Percentiles rank a stretch among this genome's conserved stretches.
These are phyloP conservation scores for Ichthyophthirius multifiliis DNA, from an alignment of 169 alveolate species.

Conservation along the genomic window DNA sequence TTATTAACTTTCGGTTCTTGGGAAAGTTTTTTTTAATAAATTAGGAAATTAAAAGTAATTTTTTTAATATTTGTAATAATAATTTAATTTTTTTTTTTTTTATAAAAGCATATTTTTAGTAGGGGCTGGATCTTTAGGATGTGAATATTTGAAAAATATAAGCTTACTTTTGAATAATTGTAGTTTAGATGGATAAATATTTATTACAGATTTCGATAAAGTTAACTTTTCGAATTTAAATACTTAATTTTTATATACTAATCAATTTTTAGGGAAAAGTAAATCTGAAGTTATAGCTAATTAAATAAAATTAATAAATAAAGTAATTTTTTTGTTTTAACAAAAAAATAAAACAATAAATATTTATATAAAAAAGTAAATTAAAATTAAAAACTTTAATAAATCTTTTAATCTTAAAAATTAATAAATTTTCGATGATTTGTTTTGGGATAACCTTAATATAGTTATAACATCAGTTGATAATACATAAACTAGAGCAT, in stretches of 20 bases:
- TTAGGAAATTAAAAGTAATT: slow-evolving; percentile 63
- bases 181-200: slow-evolving; percentile 80
- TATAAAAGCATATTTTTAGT: slow-evolving; percentile 76
- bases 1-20: slow-evolving; percentile 90
- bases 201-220: slow-evolving; percentile 97
- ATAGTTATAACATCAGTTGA: slow-evolving; percentile 97
- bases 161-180: slow-evolving; percentile 96
- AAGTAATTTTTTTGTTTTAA: background rate
- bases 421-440: slow-evolving; percentile 94
- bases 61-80: background rate
- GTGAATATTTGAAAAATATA: slow-evolving; percentile 96
- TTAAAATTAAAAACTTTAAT: background rate
- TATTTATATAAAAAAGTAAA: background rate
- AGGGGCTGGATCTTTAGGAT: slow-evolving; percentile 99
- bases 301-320: slow-evolving; percentile 60
- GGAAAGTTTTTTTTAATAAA: slow-evolving; percentile 79
- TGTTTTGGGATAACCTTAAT: slow-evolving; percentile 94
- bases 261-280: slow-evolving; percentile 71
- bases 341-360: background rate
- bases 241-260: slow-evolving; percentile 97
- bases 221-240: slow-evolving; percentile 96
- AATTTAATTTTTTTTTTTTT: background rate
- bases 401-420: slow-evolving; percentile 93
- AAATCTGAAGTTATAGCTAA: slow-evolving; percentile 69
- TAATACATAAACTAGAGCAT: slow-evolving; percentile 95